These are phyloP conservation scores for Nitzschia putrida DNA, from an alignment of 108 stramenopile genomes.

Conservation along the genomic window DNA sequence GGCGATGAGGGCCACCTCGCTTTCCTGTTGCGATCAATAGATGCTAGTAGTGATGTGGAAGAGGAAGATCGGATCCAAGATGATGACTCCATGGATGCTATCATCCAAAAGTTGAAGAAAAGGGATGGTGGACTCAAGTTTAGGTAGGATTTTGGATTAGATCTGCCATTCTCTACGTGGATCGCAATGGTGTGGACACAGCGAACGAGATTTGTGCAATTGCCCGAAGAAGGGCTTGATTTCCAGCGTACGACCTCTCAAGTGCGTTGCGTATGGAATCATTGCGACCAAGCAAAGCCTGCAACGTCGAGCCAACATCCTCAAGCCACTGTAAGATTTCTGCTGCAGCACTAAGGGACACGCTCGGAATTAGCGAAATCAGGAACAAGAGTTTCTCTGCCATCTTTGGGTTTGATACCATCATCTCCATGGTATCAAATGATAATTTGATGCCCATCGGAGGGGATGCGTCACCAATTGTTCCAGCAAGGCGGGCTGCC, in stretches of 20 bases:
- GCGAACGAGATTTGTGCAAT: slow-evolving; percentile 1
- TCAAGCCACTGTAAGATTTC: not conserved
- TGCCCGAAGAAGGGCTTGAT: not conserved
- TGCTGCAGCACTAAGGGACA: slow-evolving; percentile 4
- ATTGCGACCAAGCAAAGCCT: not conserved
- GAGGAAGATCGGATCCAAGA: slow-evolving; percentile 45
- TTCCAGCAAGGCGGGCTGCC: slow-evolving; percentile 43
- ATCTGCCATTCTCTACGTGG: too few species aligned
- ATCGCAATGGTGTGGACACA: slow-evolving; percentile 5
- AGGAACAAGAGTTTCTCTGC: slow-evolving; percentile 26
- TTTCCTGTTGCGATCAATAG: slow-evolving; percentile 45
- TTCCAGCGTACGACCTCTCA: not conserved
- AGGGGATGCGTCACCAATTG: not conserved
- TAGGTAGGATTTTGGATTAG: not conserved
- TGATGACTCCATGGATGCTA: slow-evolving; percentile 49
- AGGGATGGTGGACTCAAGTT: slow-evolving; percentile 17
- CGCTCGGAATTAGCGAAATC: slow-evolving; percentile 16
- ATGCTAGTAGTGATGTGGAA: slow-evolving; percentile 38
- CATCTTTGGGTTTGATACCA: slow-evolving; percentile 17
- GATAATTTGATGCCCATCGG: not conserved
- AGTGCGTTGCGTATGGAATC: too few species aligned
- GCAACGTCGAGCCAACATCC: not conserved
- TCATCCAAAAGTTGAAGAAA: slow-evolving; percentile 57
- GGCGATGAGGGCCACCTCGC: slow-evolving; percentile 41
- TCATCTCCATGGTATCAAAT: slow-evolving; percentile 3